Evolutionary conservation across 2,329 filamentous ascomycete species (phyloP).

Genomic region (Aspergillus japonicus): DNA sequence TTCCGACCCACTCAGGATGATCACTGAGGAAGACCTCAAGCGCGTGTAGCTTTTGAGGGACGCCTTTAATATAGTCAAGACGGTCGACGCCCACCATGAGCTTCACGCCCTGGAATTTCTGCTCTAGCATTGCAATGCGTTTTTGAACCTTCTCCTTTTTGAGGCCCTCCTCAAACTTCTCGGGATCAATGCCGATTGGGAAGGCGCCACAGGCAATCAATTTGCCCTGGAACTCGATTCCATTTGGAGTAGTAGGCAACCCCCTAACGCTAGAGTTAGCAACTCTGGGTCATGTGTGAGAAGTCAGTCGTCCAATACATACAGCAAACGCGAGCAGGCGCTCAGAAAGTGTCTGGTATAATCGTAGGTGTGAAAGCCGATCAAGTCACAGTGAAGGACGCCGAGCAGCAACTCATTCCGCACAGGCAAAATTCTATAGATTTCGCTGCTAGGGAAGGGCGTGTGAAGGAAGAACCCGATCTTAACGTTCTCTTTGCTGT

Average conservation of each 20-base stretch:
- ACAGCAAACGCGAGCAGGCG: conserved; percentile 91
- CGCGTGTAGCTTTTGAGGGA: conserved; percentile 94
- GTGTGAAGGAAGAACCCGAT: conserved; percentile 98
- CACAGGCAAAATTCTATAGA: conserved; percentile 92
- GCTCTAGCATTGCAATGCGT: conserved; percentile 77
- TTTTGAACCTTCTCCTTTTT: conserved; percentile 83
- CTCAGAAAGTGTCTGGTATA: conserved; percentile 98
- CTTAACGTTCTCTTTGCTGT: conserved; percentile 84
- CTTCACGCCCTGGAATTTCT: conserved; percentile 94
- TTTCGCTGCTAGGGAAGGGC: conserved; percentile 93
- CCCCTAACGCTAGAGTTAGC: conserved; percentile 34
- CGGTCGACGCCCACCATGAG: conserved; percentile 96
- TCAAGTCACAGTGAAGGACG: conserved; percentile 87
- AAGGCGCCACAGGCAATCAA: conserved; percentile 92
- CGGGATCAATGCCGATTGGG: conserved; percentile 95
- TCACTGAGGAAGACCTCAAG: conserved; percentile 96
- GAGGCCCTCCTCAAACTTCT: conserved; percentile 89
- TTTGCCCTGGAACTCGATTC: conserved; percentile 84
- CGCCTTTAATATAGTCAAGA: conserved; percentile 97
- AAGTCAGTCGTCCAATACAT: conserved; percentile 33
- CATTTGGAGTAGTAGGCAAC: conserved; percentile 76
- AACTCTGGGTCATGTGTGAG: conserved; percentile 6
- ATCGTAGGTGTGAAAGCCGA: conserved; percentile 98
- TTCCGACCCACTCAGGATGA: conserved; percentile 96
- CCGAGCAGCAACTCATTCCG: conserved; percentile 84